Base-by-base conservation (phyloP, 2,329 filamentous ascomycete genomes). In the Zymoseptoria crescenta region DNA sequence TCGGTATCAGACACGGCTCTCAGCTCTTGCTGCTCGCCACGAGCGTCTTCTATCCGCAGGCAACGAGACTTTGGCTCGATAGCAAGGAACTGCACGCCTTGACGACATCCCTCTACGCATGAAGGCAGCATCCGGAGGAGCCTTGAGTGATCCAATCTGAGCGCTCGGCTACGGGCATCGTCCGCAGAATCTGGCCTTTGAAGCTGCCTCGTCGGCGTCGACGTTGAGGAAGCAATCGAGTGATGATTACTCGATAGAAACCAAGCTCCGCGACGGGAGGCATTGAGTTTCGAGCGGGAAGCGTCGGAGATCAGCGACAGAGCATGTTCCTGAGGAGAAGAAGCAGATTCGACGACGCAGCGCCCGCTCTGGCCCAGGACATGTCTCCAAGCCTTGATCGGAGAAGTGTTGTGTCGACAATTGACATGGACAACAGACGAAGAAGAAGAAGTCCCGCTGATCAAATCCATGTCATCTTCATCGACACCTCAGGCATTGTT, bases 191-290 rank as follows among this genome's bases (percentile, higher is more conserved):
- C 2, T 16, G 35, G 9, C 13, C 10, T 45, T 16, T 8, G 72
- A 45, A 4, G 49, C 24, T 41, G 55, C n/a, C 13, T 55, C 29
- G n/a, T 45, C 35, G 53, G 29, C 35, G 28, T 41, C 9, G n/a
- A 50, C 30, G 54, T 21, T n/a, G 16, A 49, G 49, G 20, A 56
- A 55, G 28, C 54, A 49, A 64, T 64, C 58, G 62, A 64, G 62
- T 64, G 61, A 64, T 52, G 13, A 53, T 64, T 64, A 64, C 62
- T 64, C 62, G 62, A 64, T 62, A 29, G 48, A 57, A 62, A 30
- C 29, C 29, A 10, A 30, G 29, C 29, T 30, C 29, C 29, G 30
- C 30, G 30, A 35, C 35, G 35, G 35, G 35, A 41, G 35, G 10
- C 35, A 41, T 41, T 41, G 35, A 41, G 35, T 45, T 45, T 45